phyloP scores from a whole-genome alignment of 768 basidiomycete species.

The Pulveroboletus sp. region DNA sequence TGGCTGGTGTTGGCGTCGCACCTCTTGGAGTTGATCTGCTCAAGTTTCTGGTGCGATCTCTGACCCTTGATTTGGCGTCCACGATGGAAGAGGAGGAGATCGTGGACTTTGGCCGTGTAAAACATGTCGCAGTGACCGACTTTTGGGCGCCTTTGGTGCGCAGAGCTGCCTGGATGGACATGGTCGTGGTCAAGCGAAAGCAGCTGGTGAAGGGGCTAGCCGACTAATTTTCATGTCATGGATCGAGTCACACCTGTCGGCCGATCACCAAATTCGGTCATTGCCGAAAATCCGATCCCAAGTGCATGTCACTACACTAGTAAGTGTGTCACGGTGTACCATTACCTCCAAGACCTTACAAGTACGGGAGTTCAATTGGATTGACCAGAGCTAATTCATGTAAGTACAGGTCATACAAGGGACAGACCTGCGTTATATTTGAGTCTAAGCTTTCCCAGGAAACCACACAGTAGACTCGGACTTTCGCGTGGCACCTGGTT shows the following conservation, averaged over 20 bases:
- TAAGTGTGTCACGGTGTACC: too few relatives aligned
- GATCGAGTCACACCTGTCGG: conserved; percentile 27
- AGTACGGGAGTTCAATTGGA: too few relatives aligned
- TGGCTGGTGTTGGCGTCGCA: conserved; percentile 59
- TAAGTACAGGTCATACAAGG: too few relatives aligned
- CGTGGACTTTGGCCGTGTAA: conserved; percentile 52
- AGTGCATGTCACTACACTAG: too few relatives aligned
- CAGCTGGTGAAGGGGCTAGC: conserved; percentile 2
- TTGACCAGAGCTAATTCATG: too few relatives aligned
- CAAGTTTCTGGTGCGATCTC: conserved; percentile 73
- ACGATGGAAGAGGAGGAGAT: conserved; percentile 52
- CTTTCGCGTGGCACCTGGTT: neutral
- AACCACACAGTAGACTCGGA: neutral
- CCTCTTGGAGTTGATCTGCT: conserved; percentile 62
- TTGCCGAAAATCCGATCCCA: conserved; percentile 25
- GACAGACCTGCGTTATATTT: too few relatives aligned
- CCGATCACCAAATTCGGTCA: conserved; percentile 21
- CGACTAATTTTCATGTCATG: conserved; percentile 1
- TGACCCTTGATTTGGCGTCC: conserved; percentile 79
- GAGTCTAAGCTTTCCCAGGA: too few relatives aligned
- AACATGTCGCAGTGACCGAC: conserved; percentile 28
- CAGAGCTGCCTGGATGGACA: conserved; percentile 44
- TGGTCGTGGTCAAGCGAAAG: conserved; percentile 24
- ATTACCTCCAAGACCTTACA: too few relatives aligned
- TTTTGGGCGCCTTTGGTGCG: conserved; percentile 42